Evolutionary conservation across 495 filamentous ascomycete species (phyloP), one percentile per base, ranked within the genome.

Genomic region (Tetracladium marchalianum): DNA sequence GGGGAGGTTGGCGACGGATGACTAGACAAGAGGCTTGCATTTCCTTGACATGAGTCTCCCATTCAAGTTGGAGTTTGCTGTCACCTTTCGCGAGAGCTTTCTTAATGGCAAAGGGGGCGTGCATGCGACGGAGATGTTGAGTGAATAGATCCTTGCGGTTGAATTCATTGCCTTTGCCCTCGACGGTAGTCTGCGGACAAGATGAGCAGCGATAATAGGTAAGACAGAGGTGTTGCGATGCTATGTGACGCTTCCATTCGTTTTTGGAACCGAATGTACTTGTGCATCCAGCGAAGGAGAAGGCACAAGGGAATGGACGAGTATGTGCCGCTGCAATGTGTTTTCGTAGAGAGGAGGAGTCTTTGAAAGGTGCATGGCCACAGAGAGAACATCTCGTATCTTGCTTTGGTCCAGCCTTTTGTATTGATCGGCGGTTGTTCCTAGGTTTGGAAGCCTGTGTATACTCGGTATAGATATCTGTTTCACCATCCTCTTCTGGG

Each of bases 161-260:
- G 51, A 78, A 78, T 55, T 76, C 73, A 46, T 76, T 78, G 1
- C 72, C 73, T 46, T 76, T 78, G 22, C 74, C 72, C 43, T 76
- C 73, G 2, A 65, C 62, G 32, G 69, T 77, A 58, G 80, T 84
- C 16, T 75, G 70, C 5, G 77, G 77, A 31, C 85, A 77, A 18
- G 90, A 79, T 15, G 73, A 76, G 61, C 92, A 98, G 33, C 85
- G 79, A 62, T 86, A 98, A 62, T 82, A 89, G 34, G 80, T 81
- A 13, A 90, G 68, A 47, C 83, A 85, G 46, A 98, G 69, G 60
- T 98, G 92, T 55, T 95, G 85, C 2, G 87, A 90, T 22, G 76
- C 74, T 50, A 96, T 82, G 62, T 98, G 92, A 0, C 92, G 80
- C 61, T 96, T 93, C 90, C 90, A 98, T 60, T 98, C 92, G 56